A percentile compares a stretch with the other conserved stretches of the same genome.
Evolutionary conservation across 306 rosid species (phyloP).

Genomic region (Erythrophleum fordii): DNA sequence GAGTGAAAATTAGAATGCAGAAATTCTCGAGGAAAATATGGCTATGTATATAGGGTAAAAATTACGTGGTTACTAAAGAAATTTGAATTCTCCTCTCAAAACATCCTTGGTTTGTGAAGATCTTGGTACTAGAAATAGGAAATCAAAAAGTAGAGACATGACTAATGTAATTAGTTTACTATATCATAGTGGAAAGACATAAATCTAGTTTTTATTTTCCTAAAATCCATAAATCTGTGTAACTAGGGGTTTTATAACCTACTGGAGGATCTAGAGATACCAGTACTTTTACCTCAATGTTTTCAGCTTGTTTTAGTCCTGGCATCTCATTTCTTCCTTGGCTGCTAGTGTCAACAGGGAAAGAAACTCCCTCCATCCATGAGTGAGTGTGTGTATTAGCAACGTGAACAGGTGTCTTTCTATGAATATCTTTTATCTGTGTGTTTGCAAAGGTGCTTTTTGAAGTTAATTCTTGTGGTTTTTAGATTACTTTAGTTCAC

Average conservation of each 20-base stretch:
- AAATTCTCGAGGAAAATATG: not conserved
- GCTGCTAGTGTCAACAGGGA: not conserved
- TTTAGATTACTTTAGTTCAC: not conserved
- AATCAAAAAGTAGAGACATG: not conserved
- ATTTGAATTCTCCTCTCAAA: not conserved
- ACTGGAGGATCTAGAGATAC: not conserved
- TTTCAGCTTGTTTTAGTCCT: not conserved
- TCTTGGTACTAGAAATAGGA: not conserved
- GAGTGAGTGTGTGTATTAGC: not conserved
- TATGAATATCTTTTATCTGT: conserved; percentile 3
- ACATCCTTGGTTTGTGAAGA: not conserved
- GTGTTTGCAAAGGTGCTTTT: conserved; percentile 10
- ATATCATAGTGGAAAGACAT: not conserved
- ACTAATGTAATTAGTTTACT: not conserved
- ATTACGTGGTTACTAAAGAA: not conserved
- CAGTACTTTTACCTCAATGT: conserved; percentile 12
- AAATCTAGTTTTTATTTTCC: not conserved
- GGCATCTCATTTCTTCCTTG: not conserved
- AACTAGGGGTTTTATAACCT: not conserved
- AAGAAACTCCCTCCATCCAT: not conserved
- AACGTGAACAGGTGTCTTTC: conserved; percentile 16
- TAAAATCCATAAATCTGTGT: not conserved
- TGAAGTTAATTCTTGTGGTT: conserved; percentile 12
- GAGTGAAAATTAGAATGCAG: not conserved
- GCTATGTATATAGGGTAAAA: not conserved